phyloP scores from a whole-genome alignment of 1,284 basidiomycete genomes.

The Ustilago tritici region DNA sequence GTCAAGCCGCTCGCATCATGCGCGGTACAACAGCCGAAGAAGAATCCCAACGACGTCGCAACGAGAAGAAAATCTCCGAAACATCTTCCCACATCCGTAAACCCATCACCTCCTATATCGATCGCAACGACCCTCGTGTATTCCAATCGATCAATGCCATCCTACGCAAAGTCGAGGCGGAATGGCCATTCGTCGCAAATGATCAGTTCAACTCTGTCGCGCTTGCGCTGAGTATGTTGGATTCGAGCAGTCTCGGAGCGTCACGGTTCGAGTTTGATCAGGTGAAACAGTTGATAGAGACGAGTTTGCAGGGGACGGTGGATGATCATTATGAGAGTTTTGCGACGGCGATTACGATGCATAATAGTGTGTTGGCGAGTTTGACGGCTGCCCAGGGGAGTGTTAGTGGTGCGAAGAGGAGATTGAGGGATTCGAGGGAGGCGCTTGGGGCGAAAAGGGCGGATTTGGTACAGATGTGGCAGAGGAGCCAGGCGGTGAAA shows the following conservation, averaged over 20 bases:
- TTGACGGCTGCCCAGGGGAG: conserved; percentile 59
- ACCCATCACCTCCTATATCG: conserved; percentile 53
- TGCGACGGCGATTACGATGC: conserved; percentile 68
- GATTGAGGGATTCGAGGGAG: conserved; percentile 63
- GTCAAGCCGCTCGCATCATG: conserved; percentile 64
- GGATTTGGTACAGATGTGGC: conserved; percentile 69
- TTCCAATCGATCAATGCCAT: conserved; percentile 66
- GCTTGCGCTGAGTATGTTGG: conserved; percentile 64
- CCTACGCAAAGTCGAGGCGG: conserved; percentile 66
- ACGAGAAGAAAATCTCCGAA: conserved; percentile 57
- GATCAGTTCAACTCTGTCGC: conserved; percentile 67
- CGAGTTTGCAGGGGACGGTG: conserved; percentile 65
- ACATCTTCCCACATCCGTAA: conserved; percentile 36
- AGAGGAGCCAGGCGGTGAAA: conserved; percentile 64
- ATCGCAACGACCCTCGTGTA: conserved; percentile 47
- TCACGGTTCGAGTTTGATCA: conserved; percentile 56
- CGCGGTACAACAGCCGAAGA: conserved; percentile 64
- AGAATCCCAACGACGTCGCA: conserved; percentile 51
- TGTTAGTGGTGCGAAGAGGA: conserved; percentile 53
- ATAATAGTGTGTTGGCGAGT: conserved; percentile 62
- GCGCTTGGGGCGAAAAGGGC: conserved; percentile 65
- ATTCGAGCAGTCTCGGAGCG: conserved; percentile 61
- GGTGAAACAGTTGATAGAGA: conserved; percentile 62
- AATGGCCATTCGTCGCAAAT: conserved; percentile 66
- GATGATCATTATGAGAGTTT: conserved; percentile 69